Evolutionary conservation across 2,329 filamentous ascomycete species (phyloP), one percentile per base, ranked within the genome.

Genomic region (Aspergillus costaricaensis): DNA sequence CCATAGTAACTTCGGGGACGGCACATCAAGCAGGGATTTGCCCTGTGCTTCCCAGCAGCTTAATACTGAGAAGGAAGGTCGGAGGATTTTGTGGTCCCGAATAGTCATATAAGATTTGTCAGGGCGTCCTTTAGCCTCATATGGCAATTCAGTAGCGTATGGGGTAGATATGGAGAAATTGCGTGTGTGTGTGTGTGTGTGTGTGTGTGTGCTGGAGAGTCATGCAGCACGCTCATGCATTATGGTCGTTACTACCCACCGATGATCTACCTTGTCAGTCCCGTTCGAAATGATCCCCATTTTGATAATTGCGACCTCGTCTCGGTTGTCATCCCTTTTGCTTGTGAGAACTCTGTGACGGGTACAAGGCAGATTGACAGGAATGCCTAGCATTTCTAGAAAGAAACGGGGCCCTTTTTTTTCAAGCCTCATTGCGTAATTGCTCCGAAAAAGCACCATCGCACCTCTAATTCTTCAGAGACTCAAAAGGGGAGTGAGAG

Each of bases 101-200:
- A 52, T 39, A 27, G 36, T 25, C 38, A 36, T 47, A 10, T 17
- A 23, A 21, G 21, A 55, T 55, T 55, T 55, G 53, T 55, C 53
- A 55, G 44, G 53, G 39, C 39, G 27, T 36, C 39, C 25, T 25
- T 41, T 50, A 50, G 47, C 36, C 51, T 39, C 51, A 39, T 39
- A 25, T 38, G n/a, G n/a, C 51, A 53, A 27, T 23, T 39, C 53
- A 47, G 53, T 55, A 55, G 53, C 41, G 32, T 55, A 55, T 44
- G 52, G 52, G 52, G 52, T 55, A 55, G 41, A 44, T 44, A 50
- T 47, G 53, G 53, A 53, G 36, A 53, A 23, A 19, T 30, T 30
- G 19, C 14, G 32, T n/a, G 25, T 10, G 48, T 9, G 48, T 36
- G n/a, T 19, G 39, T 9, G 48, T 36, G n/a, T 30, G 19, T 7